phyloP scores from a whole-genome alignment of 1,139 yeast genomes.

The Pichia inconspicua region DNA sequence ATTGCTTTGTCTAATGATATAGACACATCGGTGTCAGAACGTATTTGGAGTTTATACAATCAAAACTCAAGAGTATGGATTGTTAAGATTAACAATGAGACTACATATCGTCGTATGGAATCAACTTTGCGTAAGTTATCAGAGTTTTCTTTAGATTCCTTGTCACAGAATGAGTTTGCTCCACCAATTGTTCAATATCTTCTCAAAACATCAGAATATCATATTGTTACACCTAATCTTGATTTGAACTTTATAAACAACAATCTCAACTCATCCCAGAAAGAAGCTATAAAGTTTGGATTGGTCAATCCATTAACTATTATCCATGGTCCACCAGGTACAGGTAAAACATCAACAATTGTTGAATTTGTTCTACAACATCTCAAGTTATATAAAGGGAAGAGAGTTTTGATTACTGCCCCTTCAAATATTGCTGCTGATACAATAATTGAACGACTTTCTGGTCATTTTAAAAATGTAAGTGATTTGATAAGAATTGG shows the following conservation, averaged over 20 bases:
- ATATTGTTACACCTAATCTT: background rate
- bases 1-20: slow-evolving; percentile 47
- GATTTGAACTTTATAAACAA: slow-evolving; percentile 38
- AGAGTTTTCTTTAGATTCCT: slow-evolving; percentile 34
- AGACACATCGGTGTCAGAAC: slow-evolving; percentile 22
- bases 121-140: slow-evolving; percentile 65
- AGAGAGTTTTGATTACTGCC: slow-evolving; percentile 80
- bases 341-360: slow-evolving; percentile 78
- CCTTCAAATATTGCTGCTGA: slow-evolving; percentile 96
- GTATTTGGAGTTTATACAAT: slow-evolving; percentile 34
- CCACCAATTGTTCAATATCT: slow-evolving; percentile 34
- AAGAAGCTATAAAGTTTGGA: slow-evolving; percentile 49
- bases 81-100: slow-evolving; percentile 59
- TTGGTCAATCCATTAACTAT: slow-evolving; percentile 40
- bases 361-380: slow-evolving; percentile 80
- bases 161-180: slow-evolving; percentile 12
- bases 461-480: slow-evolving; percentile 28
- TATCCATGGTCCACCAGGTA: slow-evolving; percentile 76
- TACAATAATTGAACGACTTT: slow-evolving; percentile 74
- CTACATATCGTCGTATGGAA: slow-evolving; percentile 73
- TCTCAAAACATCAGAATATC: slow-evolving; percentile 36
- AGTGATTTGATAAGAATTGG: slow-evolving; percentile 70
- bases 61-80: slow-evolving; percentile 34
- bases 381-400: slow-evolving; percentile 34
- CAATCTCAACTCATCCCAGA: slow-evolving; percentile 64